Conservation (phyloP, 805 yeast genomes). For the Jamesozyma lodderae region DNA sequence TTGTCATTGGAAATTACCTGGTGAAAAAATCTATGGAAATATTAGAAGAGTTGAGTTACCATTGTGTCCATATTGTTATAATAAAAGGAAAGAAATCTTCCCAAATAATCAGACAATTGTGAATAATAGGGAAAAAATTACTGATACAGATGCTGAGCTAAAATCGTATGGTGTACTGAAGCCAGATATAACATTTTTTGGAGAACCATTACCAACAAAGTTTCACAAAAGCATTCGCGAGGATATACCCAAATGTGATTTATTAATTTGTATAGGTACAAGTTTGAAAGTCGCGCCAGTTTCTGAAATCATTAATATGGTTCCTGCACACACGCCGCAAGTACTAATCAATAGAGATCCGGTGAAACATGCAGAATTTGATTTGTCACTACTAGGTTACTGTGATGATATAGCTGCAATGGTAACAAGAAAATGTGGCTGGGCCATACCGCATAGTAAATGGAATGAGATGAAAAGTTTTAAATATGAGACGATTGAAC, state of each 20-base stretch:
- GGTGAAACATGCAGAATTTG: conserved; percentile 69
- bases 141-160: no score
- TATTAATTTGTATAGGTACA: conserved; percentile 80
- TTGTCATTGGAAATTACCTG: conserved; percentile 58
- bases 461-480: conserved; percentile 28
- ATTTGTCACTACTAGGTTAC: conserved; percentile 63
- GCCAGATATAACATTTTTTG: conserved; percentile 89
- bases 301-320: conserved; percentile 66
- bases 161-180: conserved; percentile 73
- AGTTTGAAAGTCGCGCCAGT: conserved; percentile 93
- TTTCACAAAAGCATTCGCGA: conserved; percentile 51
- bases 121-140: background rate
- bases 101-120: conserved; percentile 12
- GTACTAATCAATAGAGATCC: conserved; percentile 71
- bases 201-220: conserved; percentile 66
- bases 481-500: conserved; percentile 16
- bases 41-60: conserved; percentile 57
- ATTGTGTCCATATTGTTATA: conserved; percentile 57
- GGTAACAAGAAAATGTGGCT: conserved; percentile 46
- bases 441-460: conserved; percentile 51
- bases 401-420: conserved; percentile 77
- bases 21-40: conserved; percentile 51
- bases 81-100: conserved; percentile 32
- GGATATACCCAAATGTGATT: conserved; percentile 64
- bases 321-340: conserved; percentile 66